phyloP scores from a whole-genome alignment of 106 monocot genomes.

The Ottelia alismoides region DNA sequence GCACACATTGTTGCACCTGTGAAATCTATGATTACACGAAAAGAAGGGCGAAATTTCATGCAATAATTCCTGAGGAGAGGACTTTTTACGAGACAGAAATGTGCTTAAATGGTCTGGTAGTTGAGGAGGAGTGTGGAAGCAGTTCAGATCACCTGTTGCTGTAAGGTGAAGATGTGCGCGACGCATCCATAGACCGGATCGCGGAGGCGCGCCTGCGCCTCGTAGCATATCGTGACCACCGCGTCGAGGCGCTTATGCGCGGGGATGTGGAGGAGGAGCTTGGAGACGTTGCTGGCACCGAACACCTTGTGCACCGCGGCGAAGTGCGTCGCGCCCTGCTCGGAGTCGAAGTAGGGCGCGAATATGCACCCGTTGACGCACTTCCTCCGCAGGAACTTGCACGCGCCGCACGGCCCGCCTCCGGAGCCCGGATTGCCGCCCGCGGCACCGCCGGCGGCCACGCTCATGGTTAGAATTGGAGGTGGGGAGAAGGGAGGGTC shows the following conservation, averaged over 20 bases:
- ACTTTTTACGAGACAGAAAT: too few relatives aligned
- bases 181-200: conserved; percentile 96
- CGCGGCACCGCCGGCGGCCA: conserved; percentile 14
- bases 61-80: too few relatives aligned
- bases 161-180: conserved; percentile 89
- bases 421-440: conserved; percentile 23
- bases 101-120: too few relatives aligned
- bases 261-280: conserved; percentile 85
- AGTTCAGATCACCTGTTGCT: conserved; percentile 91
- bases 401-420: conserved; percentile 90
- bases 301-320: conserved; percentile 98
- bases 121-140: too few relatives aligned
- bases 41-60: too few relatives aligned
- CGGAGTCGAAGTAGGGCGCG: conserved; percentile 95
- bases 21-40: too few relatives aligned
- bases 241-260: conserved; percentile 85
- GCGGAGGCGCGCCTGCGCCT: conserved; percentile 85
- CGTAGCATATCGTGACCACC: conserved; percentile 94
- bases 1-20: too few relatives aligned
- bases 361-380: conserved; percentile 95
- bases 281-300: conserved; percentile 98
- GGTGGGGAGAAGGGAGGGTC: conserved; percentile 1
- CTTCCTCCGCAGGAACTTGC: conserved; percentile 93
- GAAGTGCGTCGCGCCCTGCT: conserved; percentile 89
- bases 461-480: conserved; percentile 16